These are phyloP conservation scores for Clonostachys solani DNA, from an alignment of 2,329 filamentous ascomycete genomes.

Conservation along the genomic window DNA sequence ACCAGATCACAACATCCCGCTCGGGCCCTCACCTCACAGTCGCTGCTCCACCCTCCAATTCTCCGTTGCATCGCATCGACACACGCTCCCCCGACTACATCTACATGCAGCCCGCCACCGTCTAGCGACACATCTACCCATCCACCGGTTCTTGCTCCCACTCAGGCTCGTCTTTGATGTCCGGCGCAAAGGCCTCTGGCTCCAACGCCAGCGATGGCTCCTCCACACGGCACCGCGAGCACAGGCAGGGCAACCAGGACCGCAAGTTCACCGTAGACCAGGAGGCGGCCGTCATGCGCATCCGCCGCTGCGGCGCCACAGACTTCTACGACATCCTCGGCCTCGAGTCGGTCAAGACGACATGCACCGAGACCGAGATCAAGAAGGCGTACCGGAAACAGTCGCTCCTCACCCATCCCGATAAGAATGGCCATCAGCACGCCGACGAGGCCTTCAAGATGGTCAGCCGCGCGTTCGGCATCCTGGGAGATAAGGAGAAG, in stretches of 20 bases:
- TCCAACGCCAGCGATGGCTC: slow-evolving; percentile 39
- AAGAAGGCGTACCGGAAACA: slow-evolving; percentile 98
- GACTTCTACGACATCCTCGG: slow-evolving; percentile 95
- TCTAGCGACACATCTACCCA: too few relatives aligned
- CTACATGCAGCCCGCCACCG: too few relatives aligned
- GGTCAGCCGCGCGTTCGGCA: slow-evolving; percentile 89
- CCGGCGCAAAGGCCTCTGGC: slow-evolving; percentile 50
- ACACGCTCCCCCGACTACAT: too few relatives aligned
- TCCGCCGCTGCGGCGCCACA: slow-evolving; percentile 77
- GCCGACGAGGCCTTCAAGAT: slow-evolving; percentile 99
- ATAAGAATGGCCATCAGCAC: slow-evolving; percentile 95
- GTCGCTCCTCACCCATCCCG: slow-evolving; percentile 90
- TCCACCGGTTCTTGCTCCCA: too few relatives aligned
- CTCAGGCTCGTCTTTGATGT: slow-evolving; percentile 19
- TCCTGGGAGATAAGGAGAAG: slow-evolving; percentile 2
- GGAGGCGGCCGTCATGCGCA: slow-evolving; percentile 84
- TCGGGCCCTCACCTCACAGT: too few relatives aligned
- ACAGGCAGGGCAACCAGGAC: slow-evolving; percentile 73
- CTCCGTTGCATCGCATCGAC: too few relatives aligned
- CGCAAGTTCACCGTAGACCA: slow-evolving; percentile 85
- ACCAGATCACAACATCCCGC: too few relatives aligned
- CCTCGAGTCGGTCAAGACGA: slow-evolving; percentile 58
- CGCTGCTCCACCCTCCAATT: too few relatives aligned
- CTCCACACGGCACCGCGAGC: slow-evolving; percentile 50
- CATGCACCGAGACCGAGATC: slow-evolving; percentile 76